Evolutionary conservation across 1,284 basidiomycete species (phyloP).

Genomic region (Cryptococcus jaspeensis): DNA sequence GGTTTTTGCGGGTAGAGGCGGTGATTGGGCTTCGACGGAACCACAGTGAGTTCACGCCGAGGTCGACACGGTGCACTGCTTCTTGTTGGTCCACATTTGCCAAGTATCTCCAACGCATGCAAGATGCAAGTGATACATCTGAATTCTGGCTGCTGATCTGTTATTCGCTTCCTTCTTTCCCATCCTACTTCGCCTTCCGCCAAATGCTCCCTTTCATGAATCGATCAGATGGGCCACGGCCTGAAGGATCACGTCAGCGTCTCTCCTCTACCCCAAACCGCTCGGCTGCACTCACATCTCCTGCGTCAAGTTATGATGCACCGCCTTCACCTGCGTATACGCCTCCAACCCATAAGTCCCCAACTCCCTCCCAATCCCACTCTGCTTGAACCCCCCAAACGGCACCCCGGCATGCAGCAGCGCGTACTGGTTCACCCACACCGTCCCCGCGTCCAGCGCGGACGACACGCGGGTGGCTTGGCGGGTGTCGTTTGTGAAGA

Average conservation of each 20-base stretch:
- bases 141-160: background rate
- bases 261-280: background rate
- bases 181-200: too few species aligned
- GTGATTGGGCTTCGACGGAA: too few species aligned
- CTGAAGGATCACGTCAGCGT: too few species aligned
- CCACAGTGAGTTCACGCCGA: too few species aligned
- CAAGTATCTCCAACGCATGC: too few species aligned
- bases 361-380: slow-evolving; percentile 77
- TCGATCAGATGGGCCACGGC: too few species aligned
- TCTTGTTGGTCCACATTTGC: too few species aligned
- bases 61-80: too few species aligned
- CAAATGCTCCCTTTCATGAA: too few species aligned
- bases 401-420: slow-evolving; percentile 65
- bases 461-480: slow-evolving; percentile 73
- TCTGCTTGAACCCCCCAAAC: slow-evolving; percentile 81
- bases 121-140: background rate
- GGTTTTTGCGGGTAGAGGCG: too few species aligned
- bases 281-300: slow-evolving; percentile 3
- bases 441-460: slow-evolving; percentile 76
- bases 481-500: slow-evolving; percentile 78
- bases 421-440: slow-evolving; percentile 74
- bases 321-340: slow-evolving; percentile 80
- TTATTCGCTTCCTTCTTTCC: too few species aligned
- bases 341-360: slow-evolving; percentile 78
- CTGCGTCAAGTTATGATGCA: slow-evolving; percentile 64